Conservation (phyloP, 2,329 filamentous ascomycete genomes). For the Colletotrichum navitas region DNA sequence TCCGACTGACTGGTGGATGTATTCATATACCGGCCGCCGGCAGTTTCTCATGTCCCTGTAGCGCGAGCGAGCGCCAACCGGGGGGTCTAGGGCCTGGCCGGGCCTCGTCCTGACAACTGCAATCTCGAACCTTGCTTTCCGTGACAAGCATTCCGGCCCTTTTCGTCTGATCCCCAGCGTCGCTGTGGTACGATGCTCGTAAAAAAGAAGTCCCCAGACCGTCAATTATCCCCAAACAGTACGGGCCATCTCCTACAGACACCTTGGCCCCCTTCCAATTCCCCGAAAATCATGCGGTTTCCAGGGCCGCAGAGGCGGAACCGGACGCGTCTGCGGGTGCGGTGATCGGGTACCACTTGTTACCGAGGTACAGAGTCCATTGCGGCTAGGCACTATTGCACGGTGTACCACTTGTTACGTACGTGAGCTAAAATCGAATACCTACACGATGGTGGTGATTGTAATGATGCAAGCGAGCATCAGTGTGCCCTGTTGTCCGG, state of each 20-base stretch:
- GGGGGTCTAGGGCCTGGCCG: constrained; percentile 18
- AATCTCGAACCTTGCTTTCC: not conserved
- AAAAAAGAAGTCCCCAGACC: constrained; percentile 9
- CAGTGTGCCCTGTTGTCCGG: not conserved
- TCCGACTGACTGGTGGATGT: constrained; percentile 31
- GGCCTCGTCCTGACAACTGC: not conserved
- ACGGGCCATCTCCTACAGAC: not conserved
- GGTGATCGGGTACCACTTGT: not conserved
- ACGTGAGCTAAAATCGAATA: not conserved
- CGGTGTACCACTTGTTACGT: not conserved
- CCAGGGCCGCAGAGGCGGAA: not conserved
- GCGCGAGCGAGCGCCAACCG: not conserved
- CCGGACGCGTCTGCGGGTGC: not conserved
- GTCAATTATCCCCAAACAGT: not conserved
- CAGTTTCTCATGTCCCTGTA: constrained; percentile 20
- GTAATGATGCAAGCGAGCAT: constrained; percentile 12
- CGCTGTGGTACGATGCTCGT: not conserved
- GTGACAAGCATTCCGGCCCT: not conserved
- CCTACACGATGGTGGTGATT: not conserved
- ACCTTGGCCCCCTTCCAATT: not conserved
- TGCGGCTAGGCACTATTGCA: too few species aligned
- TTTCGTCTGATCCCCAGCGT: not conserved
- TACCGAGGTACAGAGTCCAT: not conserved
- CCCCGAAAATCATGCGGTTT: constrained; percentile 7
- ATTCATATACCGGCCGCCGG: constrained; percentile 32